Conservation (phyloP, 441 rosid species). For the Macaranga tanarius region DNA sequence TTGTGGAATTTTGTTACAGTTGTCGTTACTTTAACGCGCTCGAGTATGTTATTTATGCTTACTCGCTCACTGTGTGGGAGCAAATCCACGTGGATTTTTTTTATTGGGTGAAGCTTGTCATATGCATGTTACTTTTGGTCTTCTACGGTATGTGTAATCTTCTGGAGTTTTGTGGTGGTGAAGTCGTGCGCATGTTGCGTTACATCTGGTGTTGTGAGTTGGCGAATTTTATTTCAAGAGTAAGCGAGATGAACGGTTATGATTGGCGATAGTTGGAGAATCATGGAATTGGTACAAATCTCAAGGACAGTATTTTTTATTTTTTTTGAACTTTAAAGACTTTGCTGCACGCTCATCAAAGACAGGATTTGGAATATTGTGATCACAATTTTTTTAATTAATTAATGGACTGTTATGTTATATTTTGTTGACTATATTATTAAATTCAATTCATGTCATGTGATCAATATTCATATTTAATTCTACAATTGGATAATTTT, state of each 20-base stretch:
- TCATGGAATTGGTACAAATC: too few species aligned
- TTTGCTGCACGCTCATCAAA: too few species aligned
- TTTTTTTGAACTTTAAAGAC: too few species aligned
- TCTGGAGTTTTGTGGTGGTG: not conserved
- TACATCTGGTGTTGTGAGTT: not conserved
- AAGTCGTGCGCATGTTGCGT: not conserved
- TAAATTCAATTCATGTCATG: too few species aligned
- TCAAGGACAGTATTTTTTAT: not conserved
- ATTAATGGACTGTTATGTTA: too few species aligned
- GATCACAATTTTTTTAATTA: not conserved
- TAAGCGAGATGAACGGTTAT: not conserved
- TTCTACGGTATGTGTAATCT: slow-evolving; percentile 7
- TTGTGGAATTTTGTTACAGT: not conserved
- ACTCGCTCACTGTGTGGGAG: slow-evolving; percentile 33
- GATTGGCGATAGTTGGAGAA: not conserved
- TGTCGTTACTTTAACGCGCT: not conserved
- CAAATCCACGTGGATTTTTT: slow-evolving; percentile 31
- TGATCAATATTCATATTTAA: too few species aligned
- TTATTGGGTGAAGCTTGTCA: slow-evolving; percentile 47
- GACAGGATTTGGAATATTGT: not conserved
- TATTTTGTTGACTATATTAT: too few species aligned
- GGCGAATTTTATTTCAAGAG: not conserved
- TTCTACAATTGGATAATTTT: too few species aligned
- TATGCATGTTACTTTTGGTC: not conserved
- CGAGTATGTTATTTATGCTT: not conserved